A percentile compares a stretch with the other conserved stretches of the same genome.
Evolutionary conservation across 345 rosid genomes (phyloP).

Genomic region (Rhodamnia argentea): DNA sequence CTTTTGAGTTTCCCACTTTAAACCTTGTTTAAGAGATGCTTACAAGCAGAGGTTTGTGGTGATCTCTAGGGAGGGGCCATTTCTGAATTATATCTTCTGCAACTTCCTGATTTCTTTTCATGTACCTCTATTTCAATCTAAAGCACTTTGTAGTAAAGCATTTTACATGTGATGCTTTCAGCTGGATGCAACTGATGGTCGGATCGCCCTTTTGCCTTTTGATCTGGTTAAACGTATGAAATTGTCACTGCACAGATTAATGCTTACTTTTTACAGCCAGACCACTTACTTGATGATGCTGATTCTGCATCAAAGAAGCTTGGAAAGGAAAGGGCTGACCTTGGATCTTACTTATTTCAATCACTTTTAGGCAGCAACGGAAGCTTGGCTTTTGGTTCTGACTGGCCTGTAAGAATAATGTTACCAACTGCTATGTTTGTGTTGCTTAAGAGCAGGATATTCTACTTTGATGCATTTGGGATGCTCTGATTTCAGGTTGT

Average conservation of each 20-base stretch:
- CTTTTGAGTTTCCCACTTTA: neutral
- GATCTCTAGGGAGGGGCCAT: neutral
- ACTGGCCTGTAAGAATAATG: slow-evolving; percentile 79
- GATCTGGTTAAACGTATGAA: neutral
- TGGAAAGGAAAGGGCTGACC: slow-evolving; percentile 61
- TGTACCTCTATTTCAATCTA: neutral
- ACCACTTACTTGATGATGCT: slow-evolving; percentile 85
- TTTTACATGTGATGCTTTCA: neutral
- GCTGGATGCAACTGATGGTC: neutral
- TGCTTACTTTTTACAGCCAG: slow-evolving; percentile 52
- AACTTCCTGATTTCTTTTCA: neutral
- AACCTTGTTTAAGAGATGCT: neutral
- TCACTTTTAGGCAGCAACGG: slow-evolving; percentile 58
- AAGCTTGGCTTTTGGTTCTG: slow-evolving; percentile 75
- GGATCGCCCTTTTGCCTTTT: neutral
- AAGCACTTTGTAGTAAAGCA: neutral
- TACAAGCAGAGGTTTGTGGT: neutral
- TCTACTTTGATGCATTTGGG: neutral
- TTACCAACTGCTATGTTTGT: neutral
- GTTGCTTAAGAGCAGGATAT: neutral
- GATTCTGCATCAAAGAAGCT: slow-evolving; percentile 59
- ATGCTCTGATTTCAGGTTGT: slow-evolving; percentile 35
- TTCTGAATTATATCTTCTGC: neutral
- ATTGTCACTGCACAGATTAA: neutral
- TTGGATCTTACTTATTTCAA: slow-evolving; percentile 48